Percentiles rank a stretch among this genome's conserved stretches.
Conservation (phyloP, 805 yeast species). For the Yarrowia alimentaria region DNA sequence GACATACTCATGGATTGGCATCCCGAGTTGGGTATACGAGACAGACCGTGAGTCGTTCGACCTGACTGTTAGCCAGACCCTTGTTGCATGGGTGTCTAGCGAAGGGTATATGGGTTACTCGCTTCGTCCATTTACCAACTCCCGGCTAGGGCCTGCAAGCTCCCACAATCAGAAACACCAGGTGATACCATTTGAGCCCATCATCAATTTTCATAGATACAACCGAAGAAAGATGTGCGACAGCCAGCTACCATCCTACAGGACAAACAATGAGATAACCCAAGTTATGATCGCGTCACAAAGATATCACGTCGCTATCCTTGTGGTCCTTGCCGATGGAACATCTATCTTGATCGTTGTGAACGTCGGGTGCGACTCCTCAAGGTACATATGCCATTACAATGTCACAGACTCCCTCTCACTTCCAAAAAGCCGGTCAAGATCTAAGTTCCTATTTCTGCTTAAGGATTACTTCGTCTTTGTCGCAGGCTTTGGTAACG, state of each 20-base stretch:
- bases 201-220: slow-evolving; percentile 1
- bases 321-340: neutral
- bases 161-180: neutral
- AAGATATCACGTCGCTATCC: slow-evolving; percentile 1
- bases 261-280: neutral
- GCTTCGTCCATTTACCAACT: neutral
- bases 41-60: slow-evolving; percentile 28
- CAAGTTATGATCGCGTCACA: slow-evolving; percentile 13
- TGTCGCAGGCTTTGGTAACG: slow-evolving; percentile 13
- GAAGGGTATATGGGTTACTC: slow-evolving; percentile 22
- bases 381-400: slow-evolving; percentile 13
- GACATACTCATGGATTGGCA: slow-evolving; percentile 22
- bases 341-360: slow-evolving; percentile 3
- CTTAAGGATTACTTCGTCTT: slow-evolving; percentile 6
- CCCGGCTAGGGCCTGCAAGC: neutral
- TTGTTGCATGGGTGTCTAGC: slow-evolving; percentile 28
- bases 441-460: slow-evolving; percentile 6
- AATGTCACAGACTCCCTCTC: neutral
- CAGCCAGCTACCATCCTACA: neutral
- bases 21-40: slow-evolving; percentile 28
- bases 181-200: neutral
- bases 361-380: neutral
- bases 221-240: neutral
- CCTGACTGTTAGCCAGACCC: slow-evolving; percentile 23
- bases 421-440: slow-evolving; percentile 3